Evolutionary conservation across 2,329 filamentous ascomycete species (phyloP), one percentile per base, ranked within the genome.

Genomic region (Hypoxylon rubiginosum): DNA sequence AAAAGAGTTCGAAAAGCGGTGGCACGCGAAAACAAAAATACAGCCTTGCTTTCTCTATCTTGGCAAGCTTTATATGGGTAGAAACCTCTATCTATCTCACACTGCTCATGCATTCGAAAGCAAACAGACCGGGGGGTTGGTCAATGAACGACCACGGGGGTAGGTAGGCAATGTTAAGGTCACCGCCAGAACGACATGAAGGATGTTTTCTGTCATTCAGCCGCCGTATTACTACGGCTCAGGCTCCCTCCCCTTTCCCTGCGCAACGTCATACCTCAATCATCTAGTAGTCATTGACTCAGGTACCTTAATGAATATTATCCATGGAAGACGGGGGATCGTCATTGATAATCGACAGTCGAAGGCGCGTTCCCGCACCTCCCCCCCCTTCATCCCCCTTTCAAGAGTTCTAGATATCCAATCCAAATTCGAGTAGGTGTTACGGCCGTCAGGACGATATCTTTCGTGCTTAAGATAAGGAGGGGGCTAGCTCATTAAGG

Each of bases 401-500:
- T n/a, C 49, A 54, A 60, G 57, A n/a, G 17, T 21, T 19, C 17
- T 43, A 10, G 39, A 9, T 17, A 21, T 10, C 39, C 15, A 39
- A 39, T 39, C n/a, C n/a, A 43, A 43, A 21, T 43, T 64, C 55
- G 43, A n/a, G n/a, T 24, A 32, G n/a, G 30, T 26, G 13, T 26
- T 49, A 34, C 21, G 36, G 9, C 26, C 28, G 19, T 57, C 17
- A 52, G 19, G 41, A 8, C 36, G 17, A 34, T 11, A 32, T 15
- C 55, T 52, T 43, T 45, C 62, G 59, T 58, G 51, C 62, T 39
- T 55, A 58, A 63, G 64, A 69, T 67, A 65, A 62, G 30, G 41
- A n/a, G 21, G 28, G 26, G 17, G 17, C 13, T 4, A 10, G 3
- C 4, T 39, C 24, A 8, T 48, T 43, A 50, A 41, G 49, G 30